phyloP scores from a whole-genome alignment of 257 asterid species.

The Capsicum rhomboideum region DNA sequence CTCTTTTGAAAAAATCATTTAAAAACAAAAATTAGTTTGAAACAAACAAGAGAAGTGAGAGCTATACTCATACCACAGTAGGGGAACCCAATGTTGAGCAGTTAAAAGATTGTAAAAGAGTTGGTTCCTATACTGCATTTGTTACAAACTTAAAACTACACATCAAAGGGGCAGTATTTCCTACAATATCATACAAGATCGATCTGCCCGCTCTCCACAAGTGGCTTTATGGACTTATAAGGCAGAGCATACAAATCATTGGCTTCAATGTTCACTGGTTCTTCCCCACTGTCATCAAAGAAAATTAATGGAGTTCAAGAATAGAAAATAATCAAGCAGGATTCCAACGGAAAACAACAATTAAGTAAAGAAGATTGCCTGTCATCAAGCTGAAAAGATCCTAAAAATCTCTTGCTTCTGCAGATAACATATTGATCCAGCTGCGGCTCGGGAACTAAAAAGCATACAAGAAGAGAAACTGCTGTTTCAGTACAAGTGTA shows the following conservation, averaged over 20 bases:
- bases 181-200: slow-evolving; percentile 51
- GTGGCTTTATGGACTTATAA: slow-evolving; percentile 74
- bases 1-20: too few species aligned
- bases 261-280: slow-evolving; percentile 67
- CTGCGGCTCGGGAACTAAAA: slow-evolving; percentile 71
- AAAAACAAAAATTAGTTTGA: too few species aligned
- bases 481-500: not conserved
- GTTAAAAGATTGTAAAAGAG: too few species aligned
- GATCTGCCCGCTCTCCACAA: slow-evolving; percentile 69
- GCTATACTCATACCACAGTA: too few species aligned
- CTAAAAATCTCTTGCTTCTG: slow-evolving; percentile 71
- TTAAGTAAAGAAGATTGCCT: slow-evolving; percentile 28
- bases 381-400: slow-evolving; percentile 78
- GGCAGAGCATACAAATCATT: slow-evolving; percentile 73
- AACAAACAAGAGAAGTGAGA: too few species aligned
- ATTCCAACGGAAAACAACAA: not conserved
- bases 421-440: slow-evolving; percentile 66
- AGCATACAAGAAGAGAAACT: not conserved
- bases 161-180: not conserved
- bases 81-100: too few species aligned
- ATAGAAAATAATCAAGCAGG: not conserved
- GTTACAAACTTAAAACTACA: too few species aligned
- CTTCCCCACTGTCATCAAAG: slow-evolving; percentile 49
- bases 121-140: too few species aligned
- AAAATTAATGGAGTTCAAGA: slow-evolving; percentile 10